These are phyloP conservation scores for Nakataea oryzae DNA, from an alignment of 2,329 filamentous ascomycete species.

Conservation along the genomic window DNA sequence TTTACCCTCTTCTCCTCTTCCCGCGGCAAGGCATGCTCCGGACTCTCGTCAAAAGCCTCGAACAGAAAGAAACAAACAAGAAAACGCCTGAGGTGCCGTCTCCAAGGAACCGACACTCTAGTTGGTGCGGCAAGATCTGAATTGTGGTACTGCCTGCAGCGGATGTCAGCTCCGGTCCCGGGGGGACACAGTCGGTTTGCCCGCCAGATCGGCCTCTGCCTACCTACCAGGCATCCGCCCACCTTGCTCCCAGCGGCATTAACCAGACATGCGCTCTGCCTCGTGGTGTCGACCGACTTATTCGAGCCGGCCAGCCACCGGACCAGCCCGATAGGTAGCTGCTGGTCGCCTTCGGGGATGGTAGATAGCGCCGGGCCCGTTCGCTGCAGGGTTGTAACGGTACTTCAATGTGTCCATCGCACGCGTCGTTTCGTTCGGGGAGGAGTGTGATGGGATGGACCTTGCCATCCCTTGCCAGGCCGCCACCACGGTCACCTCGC, in stretches of 20 bases:
- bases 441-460: neutral
- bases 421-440: neutral
- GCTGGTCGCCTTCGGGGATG: neutral
- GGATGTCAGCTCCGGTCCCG: neutral
- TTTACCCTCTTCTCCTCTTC: neutral
- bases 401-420: neutral
- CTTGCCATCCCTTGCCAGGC: neutral
- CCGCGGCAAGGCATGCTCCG: neutral
- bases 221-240: neutral
- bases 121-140: neutral
- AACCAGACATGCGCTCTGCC: neutral
- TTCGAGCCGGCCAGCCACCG: neutral
- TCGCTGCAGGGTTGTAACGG: neutral
- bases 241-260: neutral
- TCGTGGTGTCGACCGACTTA: neutral
- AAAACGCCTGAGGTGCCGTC: neutral
- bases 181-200: neutral
- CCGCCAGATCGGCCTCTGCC: neutral
- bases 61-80: neutral
- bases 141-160: neutral
- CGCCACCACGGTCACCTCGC: neutral
- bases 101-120: neutral
- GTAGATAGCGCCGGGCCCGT: too few relatives aligned
- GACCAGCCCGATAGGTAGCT: neutral
- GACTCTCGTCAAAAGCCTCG: neutral